Percentiles rank a stretch among this genome's conserved stretches.
Conservation (phyloP, 1,139 yeast genomes). For the Debaryomycetaceae sp. region DNA sequence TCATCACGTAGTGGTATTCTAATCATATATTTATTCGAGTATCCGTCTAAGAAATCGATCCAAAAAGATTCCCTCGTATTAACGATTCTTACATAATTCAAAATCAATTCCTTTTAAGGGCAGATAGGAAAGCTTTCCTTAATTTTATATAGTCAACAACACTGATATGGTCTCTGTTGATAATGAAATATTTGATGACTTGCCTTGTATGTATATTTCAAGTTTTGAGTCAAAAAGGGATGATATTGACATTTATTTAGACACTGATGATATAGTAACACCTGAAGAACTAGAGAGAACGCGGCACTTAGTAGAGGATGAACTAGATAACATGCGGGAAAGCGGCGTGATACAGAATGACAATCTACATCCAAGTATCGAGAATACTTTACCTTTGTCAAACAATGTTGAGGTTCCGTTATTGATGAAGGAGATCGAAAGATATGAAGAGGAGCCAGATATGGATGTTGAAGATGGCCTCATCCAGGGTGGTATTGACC, state of each 20-base stretch:
- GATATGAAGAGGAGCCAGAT: slow-evolving; percentile 29
- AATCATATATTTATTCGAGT: too few relatives aligned
- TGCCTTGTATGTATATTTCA: slow-evolving; percentile 22
- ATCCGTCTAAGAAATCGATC: too few relatives aligned
- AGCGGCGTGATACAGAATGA: background rate
- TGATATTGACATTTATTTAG: slow-evolving; percentile 15
- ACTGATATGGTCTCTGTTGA: slow-evolving; percentile 23
- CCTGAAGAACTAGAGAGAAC: slow-evolving; percentile 33
- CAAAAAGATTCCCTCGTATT: too few relatives aligned
- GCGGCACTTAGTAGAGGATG: slow-evolving; percentile 30
- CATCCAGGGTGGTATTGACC: slow-evolving; percentile 25
- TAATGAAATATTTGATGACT: slow-evolving; percentile 29
- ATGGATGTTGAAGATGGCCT: slow-evolving; percentile 14
- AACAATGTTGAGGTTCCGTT: slow-evolving; percentile 11
- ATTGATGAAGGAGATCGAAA: slow-evolving; percentile 24
- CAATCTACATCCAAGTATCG: slow-evolving; percentile 28
- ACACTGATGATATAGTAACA: slow-evolving; percentile 27
- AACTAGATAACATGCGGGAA: slow-evolving; percentile 16
- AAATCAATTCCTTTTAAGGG: too few relatives aligned
- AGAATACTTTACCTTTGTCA: slow-evolving; percentile 23
- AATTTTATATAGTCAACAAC: too few relatives aligned
- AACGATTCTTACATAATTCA: too few relatives aligned
- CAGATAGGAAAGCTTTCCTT: too few relatives aligned
- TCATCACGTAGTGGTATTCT: slow-evolving; percentile 1
- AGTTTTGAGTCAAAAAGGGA: background rate